Conservation (phyloP, 148 eudicot genomes). For the Polygonum maritimum region DNA sequence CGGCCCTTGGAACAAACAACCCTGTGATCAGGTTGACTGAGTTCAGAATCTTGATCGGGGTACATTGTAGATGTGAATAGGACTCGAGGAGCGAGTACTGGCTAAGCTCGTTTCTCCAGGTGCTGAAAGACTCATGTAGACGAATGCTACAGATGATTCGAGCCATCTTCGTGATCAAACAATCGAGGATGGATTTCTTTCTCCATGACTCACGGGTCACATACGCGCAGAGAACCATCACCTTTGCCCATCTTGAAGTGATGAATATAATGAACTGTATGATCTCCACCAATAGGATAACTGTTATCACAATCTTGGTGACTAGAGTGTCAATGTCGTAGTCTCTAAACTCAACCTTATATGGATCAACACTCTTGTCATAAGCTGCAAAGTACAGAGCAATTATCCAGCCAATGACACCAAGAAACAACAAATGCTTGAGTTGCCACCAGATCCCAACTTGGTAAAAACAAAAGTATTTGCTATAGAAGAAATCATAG, state of each 20-base stretch:
- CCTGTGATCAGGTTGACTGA: neutral
- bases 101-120: neutral
- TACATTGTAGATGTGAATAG: neutral
- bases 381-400: neutral
- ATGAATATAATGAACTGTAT: neutral
- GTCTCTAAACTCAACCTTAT: neutral
- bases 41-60: neutral
- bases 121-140: neutral
- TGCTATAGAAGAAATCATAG: conserved; percentile 1
- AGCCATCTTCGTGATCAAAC: neutral
- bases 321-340: neutral
- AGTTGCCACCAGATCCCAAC: neutral
- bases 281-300: neutral
- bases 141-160: neutral
- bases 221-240: neutral
- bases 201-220: neutral
- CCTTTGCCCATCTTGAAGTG: conserved; percentile 4
- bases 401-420: neutral
- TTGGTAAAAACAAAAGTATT: neutral
- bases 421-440: neutral
- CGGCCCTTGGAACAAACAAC: neutral
- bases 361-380: neutral
- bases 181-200: neutral
- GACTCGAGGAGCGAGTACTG: neutral
- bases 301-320: neutral